Base-by-base conservation (phyloP, 2,329 filamentous ascomycete genomes). In the Sordariomycetes sp. region DNA sequence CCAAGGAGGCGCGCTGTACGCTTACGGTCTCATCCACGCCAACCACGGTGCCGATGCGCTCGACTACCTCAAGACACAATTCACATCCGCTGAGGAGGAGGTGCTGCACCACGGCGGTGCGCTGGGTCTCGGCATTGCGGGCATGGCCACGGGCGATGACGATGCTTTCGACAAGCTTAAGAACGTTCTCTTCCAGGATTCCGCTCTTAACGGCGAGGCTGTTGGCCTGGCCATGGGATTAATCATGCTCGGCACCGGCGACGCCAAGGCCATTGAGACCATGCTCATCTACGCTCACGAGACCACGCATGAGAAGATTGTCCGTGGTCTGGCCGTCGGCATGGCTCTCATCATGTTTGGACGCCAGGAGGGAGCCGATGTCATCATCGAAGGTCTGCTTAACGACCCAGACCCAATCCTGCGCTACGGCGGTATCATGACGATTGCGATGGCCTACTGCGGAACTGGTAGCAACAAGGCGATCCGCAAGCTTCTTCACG, bases 331-430 rank as follows among this genome's bases (percentile, higher is more conserved):
- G 39, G 90, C 92, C 21, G 75, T 98, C 45, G 92, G 92, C 39
- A 96, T 98, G 86, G 87, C 92, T 9, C 69, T 98, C 39, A 94
- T 98, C 65, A 96, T 96, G 90, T 98, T 92, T 49, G 87, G 83
- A 31, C 83, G 87, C 39, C 88, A 96, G 61, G 92, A 98, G 59
- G 82, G 82, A 42, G 92, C 92, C 10, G 92, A 98, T 58, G 84
- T 92, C 51, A 75, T 96, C 47, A 93, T 98, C 45, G 90, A 94
- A 52, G 87, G 86, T 31, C 78, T 98, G 3, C 72, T 98, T 23
- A 87, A 86, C 43, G 92, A 98, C 47, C 85, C 92, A 2, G 90
- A 98, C 54, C 86, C 92, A 46, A 90, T 86, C 7, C 70, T 98
- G 40, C 79, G 92, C 45, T 98, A 98, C 47, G 92, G 92, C 55